Conservation (phyloP, 257 asterid genomes). For the Thymus quinquecostatus region DNA sequence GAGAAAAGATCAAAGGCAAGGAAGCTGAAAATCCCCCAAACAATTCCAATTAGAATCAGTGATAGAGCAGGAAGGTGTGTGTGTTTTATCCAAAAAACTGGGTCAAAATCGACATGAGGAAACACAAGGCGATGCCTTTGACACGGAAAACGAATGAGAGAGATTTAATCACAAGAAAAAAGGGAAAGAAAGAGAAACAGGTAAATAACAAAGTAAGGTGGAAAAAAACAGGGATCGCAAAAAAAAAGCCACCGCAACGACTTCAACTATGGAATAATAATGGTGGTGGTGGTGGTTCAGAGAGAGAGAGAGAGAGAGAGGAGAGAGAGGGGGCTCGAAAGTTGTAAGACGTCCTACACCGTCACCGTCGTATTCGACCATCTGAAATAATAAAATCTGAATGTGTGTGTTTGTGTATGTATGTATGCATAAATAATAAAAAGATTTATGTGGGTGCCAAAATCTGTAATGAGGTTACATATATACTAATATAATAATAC, state of each 20-base stretch:
- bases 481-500: too few relatives aligned
- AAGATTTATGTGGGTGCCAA: conserved; percentile 1
- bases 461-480: neutral
- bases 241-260: conserved; percentile 40
- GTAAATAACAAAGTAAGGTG: conserved; percentile 34
- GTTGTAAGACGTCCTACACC: conserved; percentile 20
- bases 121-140: conserved; percentile 37
- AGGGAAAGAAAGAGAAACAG: conserved; percentile 23
- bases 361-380: conserved; percentile 18
- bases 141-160: conserved; percentile 38
- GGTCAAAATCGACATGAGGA: conserved; percentile 32
- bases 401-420: too few relatives aligned
- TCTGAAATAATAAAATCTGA: too few relatives aligned
- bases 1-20: conserved; percentile 28
- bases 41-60: conserved; percentile 24
- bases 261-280: conserved; percentile 16
- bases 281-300: neutral
- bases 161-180: conserved; percentile 29
- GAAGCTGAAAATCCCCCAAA: conserved; percentile 28
- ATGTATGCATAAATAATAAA: too few relatives aligned
- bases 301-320: neutral
- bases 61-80: conserved; percentile 24
- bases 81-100: conserved; percentile 18
- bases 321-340: neutral
- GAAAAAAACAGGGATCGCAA: conserved; percentile 46